Evolutionary conservation across 2,329 filamentous ascomycete species (phyloP).

Genomic region (Aureobasidium sp.): DNA sequence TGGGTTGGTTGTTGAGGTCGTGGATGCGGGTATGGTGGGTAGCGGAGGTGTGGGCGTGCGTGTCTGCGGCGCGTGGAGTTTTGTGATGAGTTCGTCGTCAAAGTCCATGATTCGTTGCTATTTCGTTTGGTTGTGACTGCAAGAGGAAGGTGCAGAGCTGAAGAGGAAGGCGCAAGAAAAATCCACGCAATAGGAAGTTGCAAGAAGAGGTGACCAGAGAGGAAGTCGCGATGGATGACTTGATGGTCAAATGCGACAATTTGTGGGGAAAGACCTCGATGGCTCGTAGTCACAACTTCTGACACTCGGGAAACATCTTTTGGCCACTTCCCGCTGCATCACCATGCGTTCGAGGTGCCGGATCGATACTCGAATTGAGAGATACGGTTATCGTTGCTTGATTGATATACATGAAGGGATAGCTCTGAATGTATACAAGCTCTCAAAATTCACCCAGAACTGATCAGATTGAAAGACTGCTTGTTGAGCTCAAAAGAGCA

Average conservation of each 20-base stretch:
- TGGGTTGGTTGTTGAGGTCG: neutral
- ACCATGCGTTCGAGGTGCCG: neutral
- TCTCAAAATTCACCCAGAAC: neutral
- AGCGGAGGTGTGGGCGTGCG: neutral
- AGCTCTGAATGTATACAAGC: neutral
- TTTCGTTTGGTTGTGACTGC: neutral
- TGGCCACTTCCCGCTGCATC: neutral
- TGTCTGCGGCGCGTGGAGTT: neutral
- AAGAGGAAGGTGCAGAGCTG: neutral
- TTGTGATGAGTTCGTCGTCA: neutral
- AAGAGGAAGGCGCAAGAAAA: neutral
- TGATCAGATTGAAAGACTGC: neutral
- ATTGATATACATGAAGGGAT: neutral
- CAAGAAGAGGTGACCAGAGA: neutral
- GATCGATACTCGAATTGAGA: too few species aligned
- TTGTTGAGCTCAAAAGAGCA: neutral
- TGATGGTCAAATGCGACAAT: neutral
- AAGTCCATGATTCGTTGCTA: neutral
- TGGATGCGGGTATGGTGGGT: neutral
- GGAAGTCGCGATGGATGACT: neutral
- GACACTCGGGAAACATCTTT: constrained; percentile 13
- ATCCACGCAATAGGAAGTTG: neutral
- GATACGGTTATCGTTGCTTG: too few species aligned
- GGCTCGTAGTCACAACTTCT: neutral
- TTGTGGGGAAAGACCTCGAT: neutral